phyloP scores from a whole-genome alignment of 305 asterid species.

The Solanum chacoense region DNA sequence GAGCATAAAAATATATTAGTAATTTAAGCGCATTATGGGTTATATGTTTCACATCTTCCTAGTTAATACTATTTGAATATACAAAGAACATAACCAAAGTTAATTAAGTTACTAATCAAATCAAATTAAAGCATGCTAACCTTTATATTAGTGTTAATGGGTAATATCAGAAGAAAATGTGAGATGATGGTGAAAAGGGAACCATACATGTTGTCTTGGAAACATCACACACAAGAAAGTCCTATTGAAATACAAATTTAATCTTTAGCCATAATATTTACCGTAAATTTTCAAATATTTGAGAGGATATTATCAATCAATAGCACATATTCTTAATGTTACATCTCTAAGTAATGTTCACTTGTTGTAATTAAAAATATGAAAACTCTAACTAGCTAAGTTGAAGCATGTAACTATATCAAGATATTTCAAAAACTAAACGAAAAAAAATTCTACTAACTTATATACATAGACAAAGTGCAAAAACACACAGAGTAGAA shows the following conservation, averaged over 20 bases:
- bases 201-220: constrained; percentile 17
- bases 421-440: neutral
- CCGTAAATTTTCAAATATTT: neutral
- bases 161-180: neutral
- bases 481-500: neutral
- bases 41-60: neutral
- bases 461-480: neutral
- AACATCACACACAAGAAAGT: constrained; percentile 11
- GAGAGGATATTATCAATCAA: neutral
- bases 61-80: neutral
- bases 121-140: neutral
- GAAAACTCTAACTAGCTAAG: neutral
- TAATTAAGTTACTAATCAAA: neutral
- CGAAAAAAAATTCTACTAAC: neutral
- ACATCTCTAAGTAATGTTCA: neutral
- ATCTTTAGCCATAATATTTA: neutral
- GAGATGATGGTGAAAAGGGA: constrained; percentile 1
- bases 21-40: neutral
- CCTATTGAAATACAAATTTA: constrained; percentile 20
- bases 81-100: neutral
- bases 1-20: neutral
- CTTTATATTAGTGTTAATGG: neutral
- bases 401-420: neutral
- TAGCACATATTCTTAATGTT: neutral
- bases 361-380: neutral